A percentile compares a stretch with the other conserved stretches of the same genome.
Conservation (phyloP, 2,329 filamentous ascomycete species). For the Thelonectria blattea region DNA sequence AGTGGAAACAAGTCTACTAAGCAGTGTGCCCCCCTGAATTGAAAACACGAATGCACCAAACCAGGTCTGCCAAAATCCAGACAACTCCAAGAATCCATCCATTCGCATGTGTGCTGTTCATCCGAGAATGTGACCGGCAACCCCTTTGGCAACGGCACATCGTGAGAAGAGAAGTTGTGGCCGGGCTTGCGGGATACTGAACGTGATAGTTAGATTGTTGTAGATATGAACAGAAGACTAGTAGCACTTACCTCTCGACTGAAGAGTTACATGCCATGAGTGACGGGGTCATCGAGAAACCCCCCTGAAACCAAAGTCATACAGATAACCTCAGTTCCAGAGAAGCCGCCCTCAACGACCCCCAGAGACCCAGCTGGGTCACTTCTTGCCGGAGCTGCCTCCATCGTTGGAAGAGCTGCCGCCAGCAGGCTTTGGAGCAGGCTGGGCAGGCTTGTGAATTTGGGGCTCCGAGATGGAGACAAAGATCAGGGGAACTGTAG, state of each 20-base stretch:
- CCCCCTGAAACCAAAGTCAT: neutral
- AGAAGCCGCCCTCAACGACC: neutral
- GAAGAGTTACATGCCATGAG: neutral
- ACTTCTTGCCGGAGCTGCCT: neutral
- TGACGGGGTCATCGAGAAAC: neutral
- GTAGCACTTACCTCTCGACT: neutral
- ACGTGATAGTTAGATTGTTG: neutral
- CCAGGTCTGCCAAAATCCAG: no score
- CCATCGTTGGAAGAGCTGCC: neutral
- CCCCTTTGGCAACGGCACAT: no score
- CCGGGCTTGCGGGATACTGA: neutral
- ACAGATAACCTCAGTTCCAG: neutral
- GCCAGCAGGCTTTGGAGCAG: neutral
- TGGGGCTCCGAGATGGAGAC: slow-evolving; percentile 6
- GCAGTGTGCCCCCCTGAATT: neutral
- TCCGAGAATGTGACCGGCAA: no score
- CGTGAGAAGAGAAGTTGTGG: no score
- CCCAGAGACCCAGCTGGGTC: neutral
- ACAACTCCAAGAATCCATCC: no score
- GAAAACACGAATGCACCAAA: neutral
- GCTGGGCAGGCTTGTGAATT: neutral
- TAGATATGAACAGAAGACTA: neutral
- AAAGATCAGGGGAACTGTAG: slow-evolving; percentile 7
- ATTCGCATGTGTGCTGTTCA: no score
- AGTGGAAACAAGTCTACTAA: neutral